phyloP scores from a whole-genome alignment of 768 basidiomycete species.

The Suillus subaureus region DNA sequence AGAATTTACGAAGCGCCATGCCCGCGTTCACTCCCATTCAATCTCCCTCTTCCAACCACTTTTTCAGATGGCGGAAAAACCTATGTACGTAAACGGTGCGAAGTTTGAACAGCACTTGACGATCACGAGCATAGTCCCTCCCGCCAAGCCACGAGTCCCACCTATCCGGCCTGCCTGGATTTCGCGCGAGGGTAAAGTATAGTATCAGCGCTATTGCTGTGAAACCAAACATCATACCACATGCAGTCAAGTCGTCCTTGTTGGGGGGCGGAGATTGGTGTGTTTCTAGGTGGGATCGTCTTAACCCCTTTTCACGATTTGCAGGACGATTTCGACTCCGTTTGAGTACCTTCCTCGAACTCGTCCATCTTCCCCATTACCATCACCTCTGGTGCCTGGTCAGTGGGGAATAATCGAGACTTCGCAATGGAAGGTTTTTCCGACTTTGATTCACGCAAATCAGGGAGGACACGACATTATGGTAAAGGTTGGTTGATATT shows the following conservation, averaged over 20 bases:
- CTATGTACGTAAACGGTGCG: constrained; percentile 49
- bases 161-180: constrained; percentile 72
- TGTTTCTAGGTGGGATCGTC: constrained; percentile 20
- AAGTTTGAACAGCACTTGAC: neutral
- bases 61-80: constrained; percentile 57
- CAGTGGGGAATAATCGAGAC: constrained; percentile 44
- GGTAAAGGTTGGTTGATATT: constrained; percentile 27
- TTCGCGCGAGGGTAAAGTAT: constrained; percentile 67
- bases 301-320: constrained; percentile 2
- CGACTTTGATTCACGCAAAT: constrained; percentile 45
- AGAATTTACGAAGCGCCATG: constrained; percentile 42
- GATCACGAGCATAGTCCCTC: constrained; percentile 47
- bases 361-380: constrained; percentile 56
- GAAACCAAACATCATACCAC: constrained; percentile 46
- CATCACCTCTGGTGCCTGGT: constrained; percentile 40
- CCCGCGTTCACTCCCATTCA: constrained; percentile 56
- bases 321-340: constrained; percentile 57
- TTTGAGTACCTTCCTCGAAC: constrained; percentile 70
- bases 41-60: constrained; percentile 55
- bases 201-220: constrained; percentile 53
- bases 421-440: constrained; percentile 52
- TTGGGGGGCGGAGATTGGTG: constrained; percentile 60
- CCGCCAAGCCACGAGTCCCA: constrained; percentile 73
- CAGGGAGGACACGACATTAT: constrained; percentile 42
- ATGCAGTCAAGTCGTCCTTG: constrained; percentile 53